Conservation (phyloP, 1,139 yeast species). For the Pneumocystis carinii region DNA sequence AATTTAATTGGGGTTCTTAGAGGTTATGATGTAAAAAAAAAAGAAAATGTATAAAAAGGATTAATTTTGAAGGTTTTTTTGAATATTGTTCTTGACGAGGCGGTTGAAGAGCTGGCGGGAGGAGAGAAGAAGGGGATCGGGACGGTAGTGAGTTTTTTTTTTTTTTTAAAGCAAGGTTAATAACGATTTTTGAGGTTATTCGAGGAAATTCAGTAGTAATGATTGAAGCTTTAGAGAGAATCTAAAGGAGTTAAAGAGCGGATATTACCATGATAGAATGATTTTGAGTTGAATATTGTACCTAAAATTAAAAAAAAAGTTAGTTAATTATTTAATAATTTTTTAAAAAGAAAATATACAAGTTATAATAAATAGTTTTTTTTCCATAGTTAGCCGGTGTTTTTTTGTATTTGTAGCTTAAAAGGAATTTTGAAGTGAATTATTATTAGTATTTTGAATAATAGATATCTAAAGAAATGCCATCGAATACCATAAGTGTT, state of each 20-base stretch:
- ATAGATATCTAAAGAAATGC: too few relatives aligned
- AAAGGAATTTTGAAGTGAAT: too few relatives aligned
- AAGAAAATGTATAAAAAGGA: slow-evolving; percentile 3
- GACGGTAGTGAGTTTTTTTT: slow-evolving; percentile 32
- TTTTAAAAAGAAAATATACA: too few relatives aligned
- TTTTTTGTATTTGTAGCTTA: too few relatives aligned
- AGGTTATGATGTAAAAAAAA: slow-evolving; percentile 52
- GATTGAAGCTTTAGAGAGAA: slow-evolving; percentile 21
- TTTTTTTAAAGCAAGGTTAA: slow-evolving; percentile 13
- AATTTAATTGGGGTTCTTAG: slow-evolving; percentile 56
- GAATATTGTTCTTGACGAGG: slow-evolving; percentile 60
- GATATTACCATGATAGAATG: too few relatives aligned
- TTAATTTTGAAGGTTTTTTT: slow-evolving; percentile 34
- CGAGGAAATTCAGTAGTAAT: slow-evolving; percentile 33
- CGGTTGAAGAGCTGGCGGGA: slow-evolving; percentile 42
- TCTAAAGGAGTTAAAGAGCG: background rate
- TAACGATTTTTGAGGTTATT: slow-evolving; percentile 19
- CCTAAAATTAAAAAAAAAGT: too few relatives aligned
- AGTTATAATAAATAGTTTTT: too few relatives aligned
- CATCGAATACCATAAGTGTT: too few relatives aligned
- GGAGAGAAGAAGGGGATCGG: slow-evolving; percentile 44
- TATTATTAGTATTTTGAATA: too few relatives aligned
- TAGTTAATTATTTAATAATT: too few relatives aligned
- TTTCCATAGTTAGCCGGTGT: too few relatives aligned
- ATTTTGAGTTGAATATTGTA: background rate